phyloP scores from a whole-genome alignment of 768 basidiomycete species.

The Suillus brevipes region DNA sequence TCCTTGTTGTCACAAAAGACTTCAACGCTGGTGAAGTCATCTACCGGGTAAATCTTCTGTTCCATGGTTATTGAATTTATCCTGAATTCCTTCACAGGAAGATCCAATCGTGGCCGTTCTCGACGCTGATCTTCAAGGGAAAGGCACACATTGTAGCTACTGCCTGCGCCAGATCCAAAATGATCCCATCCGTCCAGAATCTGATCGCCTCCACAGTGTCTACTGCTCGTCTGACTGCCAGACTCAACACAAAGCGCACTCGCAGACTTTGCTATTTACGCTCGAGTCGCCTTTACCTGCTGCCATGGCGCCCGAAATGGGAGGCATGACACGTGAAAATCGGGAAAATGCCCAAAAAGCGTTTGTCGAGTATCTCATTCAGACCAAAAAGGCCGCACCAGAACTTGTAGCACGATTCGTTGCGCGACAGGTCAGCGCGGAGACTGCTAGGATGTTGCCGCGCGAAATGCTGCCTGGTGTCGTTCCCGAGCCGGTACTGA shows the following conservation, averaged over 20 bases:
- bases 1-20: conserved; percentile 66
- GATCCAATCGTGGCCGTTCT: conserved; percentile 68
- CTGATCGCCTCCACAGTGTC: conserved; percentile 54
- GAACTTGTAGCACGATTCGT: conserved; percentile 71
- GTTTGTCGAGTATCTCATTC: conserved; percentile 56
- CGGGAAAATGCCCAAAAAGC: conserved; percentile 61
- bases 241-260: conserved; percentile 53
- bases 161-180: conserved; percentile 64
- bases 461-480: conserved; percentile 20
- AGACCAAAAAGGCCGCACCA: conserved; percentile 45
- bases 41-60: conserved; percentile 55
- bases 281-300: conserved; percentile 60
- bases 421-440: conserved; percentile 66
- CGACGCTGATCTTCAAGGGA: conserved; percentile 67
- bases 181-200: conserved; percentile 44
- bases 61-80: conserved; percentile 3
- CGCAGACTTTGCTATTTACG: conserved; percentile 71
- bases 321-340: conserved; percentile 37
- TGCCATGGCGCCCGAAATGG: conserved; percentile 33
- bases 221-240: conserved; percentile 79
- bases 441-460: conserved; percentile 56
- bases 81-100: conserved; percentile 51
- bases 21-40: conserved; percentile 71
- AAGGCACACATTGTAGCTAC: conserved; percentile 70
- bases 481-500: conserved; percentile 24